phyloP scores from a whole-genome alignment of 371 early-diverging fungal genomes.

The Syncephalastrum monosporum region DNA sequence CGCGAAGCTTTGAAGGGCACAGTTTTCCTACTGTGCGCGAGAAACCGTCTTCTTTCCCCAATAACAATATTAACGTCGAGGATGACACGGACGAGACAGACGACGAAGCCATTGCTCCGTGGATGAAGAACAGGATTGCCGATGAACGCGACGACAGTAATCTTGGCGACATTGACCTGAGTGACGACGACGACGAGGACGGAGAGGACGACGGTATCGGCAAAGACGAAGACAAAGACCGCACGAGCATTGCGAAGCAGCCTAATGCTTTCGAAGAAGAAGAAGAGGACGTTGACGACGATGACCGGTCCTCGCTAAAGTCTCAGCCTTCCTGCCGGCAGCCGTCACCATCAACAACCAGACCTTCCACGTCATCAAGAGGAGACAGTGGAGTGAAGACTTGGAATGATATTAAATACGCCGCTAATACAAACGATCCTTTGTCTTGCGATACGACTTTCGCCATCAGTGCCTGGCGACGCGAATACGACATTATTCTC shows the following conservation, averaged over 20 bases:
- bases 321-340: too few relatives aligned
- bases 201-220: not conserved
- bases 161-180: slow-evolving; percentile 5
- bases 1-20: slow-evolving; percentile 19
- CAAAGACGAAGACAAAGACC: not conserved
- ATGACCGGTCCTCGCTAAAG: too few relatives aligned
- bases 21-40: slow-evolving; percentile 2
- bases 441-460: not conserved
- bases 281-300: too few relatives aligned
- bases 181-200: slow-evolving; percentile 16
- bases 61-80: slow-evolving; percentile 2
- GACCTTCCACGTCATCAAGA: not conserved
- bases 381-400: slow-evolving; percentile 1
- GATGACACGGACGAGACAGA: slow-evolving; percentile 26
- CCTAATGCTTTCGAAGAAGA: too few relatives aligned
- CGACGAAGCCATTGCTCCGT: slow-evolving; percentile 10
- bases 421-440: too few relatives aligned
- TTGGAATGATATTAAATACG: too few relatives aligned
- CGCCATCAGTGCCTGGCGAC: slow-evolving; percentile 15
- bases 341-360: slow-evolving; percentile 8
- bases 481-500: slow-evolving; percentile 14
- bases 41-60: too few relatives aligned
- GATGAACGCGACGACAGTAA: slow-evolving; percentile 1
- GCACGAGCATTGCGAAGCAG: too few relatives aligned
- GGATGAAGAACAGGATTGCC: not conserved